Conservation (phyloP, 371 early-diverging fungal genomes). For the Smittium culicis region DNA sequence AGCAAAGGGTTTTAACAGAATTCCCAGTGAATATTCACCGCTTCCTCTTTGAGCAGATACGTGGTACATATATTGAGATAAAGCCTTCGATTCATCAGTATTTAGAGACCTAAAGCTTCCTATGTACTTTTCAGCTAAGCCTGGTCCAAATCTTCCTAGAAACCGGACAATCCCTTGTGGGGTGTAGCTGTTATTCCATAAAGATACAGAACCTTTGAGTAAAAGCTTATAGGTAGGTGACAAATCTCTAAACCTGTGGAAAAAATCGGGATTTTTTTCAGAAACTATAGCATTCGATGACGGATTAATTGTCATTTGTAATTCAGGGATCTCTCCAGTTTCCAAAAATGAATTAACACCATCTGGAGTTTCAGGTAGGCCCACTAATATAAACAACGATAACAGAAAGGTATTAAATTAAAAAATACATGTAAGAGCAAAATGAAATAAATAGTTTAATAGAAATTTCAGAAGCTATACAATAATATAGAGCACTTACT, state of each 20-base stretch:
- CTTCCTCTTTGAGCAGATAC: conserved; percentile 56
- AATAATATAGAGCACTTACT: conserved; percentile 2
- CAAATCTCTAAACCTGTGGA: conserved; percentile 7
- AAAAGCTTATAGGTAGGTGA: conserved; percentile 15
- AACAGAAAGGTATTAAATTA: neutral
- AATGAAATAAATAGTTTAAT: no score
- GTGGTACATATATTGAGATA: conserved; percentile 53
- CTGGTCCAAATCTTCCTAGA: conserved; percentile 63
- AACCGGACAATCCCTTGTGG: conserved; percentile 69
- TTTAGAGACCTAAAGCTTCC: conserved; percentile 49
- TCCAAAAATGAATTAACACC: neutral
- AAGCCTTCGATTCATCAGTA: conserved; percentile 40
- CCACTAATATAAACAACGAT: conserved; percentile 20
- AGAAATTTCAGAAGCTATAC: no score
- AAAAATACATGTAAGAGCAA: neutral
- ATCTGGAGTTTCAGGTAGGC: conserved; percentile 25
- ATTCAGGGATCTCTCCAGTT: neutral
- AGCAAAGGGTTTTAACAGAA: conserved; percentile 66
- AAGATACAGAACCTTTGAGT: conserved; percentile 13
- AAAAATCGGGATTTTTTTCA: no score
- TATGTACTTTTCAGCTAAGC: conserved; percentile 55
- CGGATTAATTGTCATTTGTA: neutral
- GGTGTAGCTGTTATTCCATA: conserved; percentile 64
- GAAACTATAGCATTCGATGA: neutral
- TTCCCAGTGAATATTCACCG: conserved; percentile 37